phyloP scores from a whole-genome alignment of 345 rosid species.

The Eutrema heterophyllum region DNA sequence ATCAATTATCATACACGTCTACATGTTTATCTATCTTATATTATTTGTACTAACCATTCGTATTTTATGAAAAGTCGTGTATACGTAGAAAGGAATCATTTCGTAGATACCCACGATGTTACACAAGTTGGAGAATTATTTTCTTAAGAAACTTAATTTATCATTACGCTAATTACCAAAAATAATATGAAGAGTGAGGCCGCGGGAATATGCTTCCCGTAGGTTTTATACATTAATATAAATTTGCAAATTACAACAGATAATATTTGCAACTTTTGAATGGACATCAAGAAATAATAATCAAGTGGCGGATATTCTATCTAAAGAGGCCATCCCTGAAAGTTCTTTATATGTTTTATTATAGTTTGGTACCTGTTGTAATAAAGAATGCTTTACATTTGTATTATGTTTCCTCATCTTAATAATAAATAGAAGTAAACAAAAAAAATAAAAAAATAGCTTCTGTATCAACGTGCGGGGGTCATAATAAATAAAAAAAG shows the following conservation, averaged over 20 bases:
- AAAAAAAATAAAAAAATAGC: no score
- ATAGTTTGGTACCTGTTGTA: no score
- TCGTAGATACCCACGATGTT: conserved; percentile 11
- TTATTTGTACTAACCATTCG: background rate
- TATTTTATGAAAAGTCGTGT: conserved; percentile 15
- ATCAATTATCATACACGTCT: conserved; percentile 18
- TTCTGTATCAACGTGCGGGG: background rate
- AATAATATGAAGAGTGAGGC: background rate
- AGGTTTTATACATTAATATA: background rate
- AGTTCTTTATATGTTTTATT: no score
- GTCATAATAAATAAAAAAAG: background rate
- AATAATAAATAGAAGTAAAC: no score
- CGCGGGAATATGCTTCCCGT: background rate
- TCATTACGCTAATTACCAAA: background rate
- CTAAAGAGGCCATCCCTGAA: no score
- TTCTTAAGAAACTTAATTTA: background rate
- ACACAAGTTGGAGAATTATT: conserved; percentile 4
- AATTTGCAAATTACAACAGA: background rate
- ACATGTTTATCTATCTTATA: background rate
- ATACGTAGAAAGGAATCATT: conserved; percentile 20
- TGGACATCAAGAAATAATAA: no score
- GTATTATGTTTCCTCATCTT: no score
- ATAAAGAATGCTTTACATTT: no score
- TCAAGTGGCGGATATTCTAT: no score
- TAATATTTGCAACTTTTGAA: no score